Conservation (phyloP, 2,329 filamentous ascomycete genomes). For the Phialocephala subalpina region DNA sequence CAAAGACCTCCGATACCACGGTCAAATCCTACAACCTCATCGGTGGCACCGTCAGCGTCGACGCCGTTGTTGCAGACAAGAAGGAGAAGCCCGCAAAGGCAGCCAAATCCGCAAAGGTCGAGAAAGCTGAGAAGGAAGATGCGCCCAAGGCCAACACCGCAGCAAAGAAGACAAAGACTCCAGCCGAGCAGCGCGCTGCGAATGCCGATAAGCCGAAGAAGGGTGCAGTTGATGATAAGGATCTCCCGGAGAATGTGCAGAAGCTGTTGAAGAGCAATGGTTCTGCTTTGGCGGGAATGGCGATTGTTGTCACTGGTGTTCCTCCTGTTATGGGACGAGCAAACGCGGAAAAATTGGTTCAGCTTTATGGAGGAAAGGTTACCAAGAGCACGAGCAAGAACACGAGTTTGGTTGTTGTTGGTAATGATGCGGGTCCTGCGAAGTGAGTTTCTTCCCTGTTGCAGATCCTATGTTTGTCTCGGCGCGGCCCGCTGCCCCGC, state of each 20-base stretch:
- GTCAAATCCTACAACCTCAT: conserved; percentile 24
- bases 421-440: conserved; percentile 37
- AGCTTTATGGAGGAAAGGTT: conserved; percentile 34
- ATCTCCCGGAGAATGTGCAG: conserved; percentile 33
- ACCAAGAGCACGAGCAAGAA: conserved; percentile 35
- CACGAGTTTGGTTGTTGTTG: conserved; percentile 36
- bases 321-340: conserved; percentile 34
- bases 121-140: background rate
- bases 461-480: background rate
- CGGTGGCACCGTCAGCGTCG: conserved; percentile 27
- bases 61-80: conserved; percentile 16
- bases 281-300: conserved; percentile 20
- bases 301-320: conserved; percentile 35
- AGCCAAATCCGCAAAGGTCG: conserved; percentile 1
- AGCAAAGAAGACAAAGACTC: conserved; percentile 34
- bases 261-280: conserved; percentile 27
- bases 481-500: background rate
- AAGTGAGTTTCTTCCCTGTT: conserved; percentile 26
- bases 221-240: conserved; percentile 8
- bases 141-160: conserved; percentile 14
- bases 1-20: conserved; percentile 13
- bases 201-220: conserved; percentile 34
- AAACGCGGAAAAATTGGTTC: conserved; percentile 33
- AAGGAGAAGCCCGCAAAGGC: background rate
- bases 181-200: conserved; percentile 33